Base-by-base conservation (phyloP, 306 rosid species). In the Datisca glomerata region DNA sequence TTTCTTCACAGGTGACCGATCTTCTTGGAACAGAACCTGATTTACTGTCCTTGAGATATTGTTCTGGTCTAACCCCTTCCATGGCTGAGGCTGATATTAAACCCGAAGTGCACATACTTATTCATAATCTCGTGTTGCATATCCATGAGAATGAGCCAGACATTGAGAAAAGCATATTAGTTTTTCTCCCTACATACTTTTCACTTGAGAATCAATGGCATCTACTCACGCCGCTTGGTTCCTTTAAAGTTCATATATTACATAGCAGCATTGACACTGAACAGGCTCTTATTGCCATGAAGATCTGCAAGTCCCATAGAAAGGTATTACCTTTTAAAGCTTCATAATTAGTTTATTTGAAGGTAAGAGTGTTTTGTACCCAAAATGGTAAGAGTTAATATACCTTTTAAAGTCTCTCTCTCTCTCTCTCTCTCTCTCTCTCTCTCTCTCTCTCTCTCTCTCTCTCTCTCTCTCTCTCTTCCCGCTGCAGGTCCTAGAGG, bases 221-320 rank as follows among this genome's bases (percentile, higher is more conserved):
- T 63, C 80, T 74, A 51, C 53, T 86, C 74, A 75, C 55, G 69
- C 77, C 86, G 5, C 68, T 72, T 44, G 74, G 51, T 29, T 72
- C 79, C 40, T 86, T 86, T 66, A 63, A 74, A 65, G 67, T 86
- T 63, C 76, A 81, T 62, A 72, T 86, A 48, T 66, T 86, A 59
- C 96, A 81, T 70, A 48, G 96, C 71, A 78, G 96, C 60, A 59
- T 86, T 57, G 96, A 81, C 59, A 86, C 80, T 41, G 91, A 86
- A 55, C 67, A 86, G 75, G 93, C 96, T 49, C 83, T 81, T 29
- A 49, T 54, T 68, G 61, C 83, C 27, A 81, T 86, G 96, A 75
- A 51, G 91, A 86, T 86, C 48, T 78, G 55, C 31, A 86, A 63
- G 63, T 69, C 91, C 22, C 96, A 70, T 70, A 80, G 96, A 8